Percentiles rank a stretch among this genome's conserved stretches.
Conservation (phyloP, 768 basidiomycete species). For the Tricholoma flavovirens region DNA sequence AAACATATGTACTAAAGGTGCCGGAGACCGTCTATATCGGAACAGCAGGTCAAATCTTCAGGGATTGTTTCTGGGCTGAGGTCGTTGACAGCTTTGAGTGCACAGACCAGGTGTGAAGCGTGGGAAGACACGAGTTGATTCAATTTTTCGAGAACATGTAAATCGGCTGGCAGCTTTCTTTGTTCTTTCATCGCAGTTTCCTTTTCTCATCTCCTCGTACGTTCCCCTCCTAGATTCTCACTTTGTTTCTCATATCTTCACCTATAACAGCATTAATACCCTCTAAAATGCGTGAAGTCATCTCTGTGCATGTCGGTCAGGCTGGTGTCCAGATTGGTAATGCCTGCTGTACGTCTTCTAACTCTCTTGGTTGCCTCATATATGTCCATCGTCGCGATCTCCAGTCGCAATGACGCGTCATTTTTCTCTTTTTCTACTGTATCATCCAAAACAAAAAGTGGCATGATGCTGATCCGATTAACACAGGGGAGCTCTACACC, state of each 20-base stretch:
- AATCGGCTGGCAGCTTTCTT: slow-evolving; percentile 29
- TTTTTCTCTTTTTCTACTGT: slow-evolving; percentile 3
- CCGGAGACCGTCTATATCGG: too few relatives aligned
- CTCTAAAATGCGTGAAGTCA: slow-evolving; percentile 79
- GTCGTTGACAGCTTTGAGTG: too few relatives aligned
- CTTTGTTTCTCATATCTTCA: slow-evolving; percentile 5
- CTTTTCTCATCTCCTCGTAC: slow-evolving; percentile 19
- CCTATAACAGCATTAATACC: slow-evolving; percentile 20
- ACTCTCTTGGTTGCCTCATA: slow-evolving; percentile 4
- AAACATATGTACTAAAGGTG: slow-evolving; percentile 24
- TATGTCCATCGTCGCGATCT: slow-evolving; percentile 4
- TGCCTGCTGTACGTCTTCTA: slow-evolving; percentile 76
- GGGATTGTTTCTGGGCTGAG: too few relatives aligned
- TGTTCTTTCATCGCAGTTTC: slow-evolving; percentile 40
- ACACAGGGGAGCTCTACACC: slow-evolving; percentile 92
- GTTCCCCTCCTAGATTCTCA: slow-evolving; percentile 21
- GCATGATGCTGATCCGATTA: slow-evolving; percentile 20
- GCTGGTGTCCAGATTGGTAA: slow-evolving; percentile 94
- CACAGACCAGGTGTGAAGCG: slow-evolving; percentile 41
- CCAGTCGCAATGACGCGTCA: slow-evolving; percentile 12
- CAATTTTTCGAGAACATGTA: slow-evolving; percentile 38
- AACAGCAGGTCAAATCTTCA: too few relatives aligned
- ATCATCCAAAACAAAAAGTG: slow-evolving; percentile 7
- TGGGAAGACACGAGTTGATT: slow-evolving; percentile 35
- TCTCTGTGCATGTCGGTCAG: slow-evolving; percentile 95